Evolutionary conservation across 768 basidiomycete species (phyloP).

Genomic region (Boletus insuetus): DNA sequence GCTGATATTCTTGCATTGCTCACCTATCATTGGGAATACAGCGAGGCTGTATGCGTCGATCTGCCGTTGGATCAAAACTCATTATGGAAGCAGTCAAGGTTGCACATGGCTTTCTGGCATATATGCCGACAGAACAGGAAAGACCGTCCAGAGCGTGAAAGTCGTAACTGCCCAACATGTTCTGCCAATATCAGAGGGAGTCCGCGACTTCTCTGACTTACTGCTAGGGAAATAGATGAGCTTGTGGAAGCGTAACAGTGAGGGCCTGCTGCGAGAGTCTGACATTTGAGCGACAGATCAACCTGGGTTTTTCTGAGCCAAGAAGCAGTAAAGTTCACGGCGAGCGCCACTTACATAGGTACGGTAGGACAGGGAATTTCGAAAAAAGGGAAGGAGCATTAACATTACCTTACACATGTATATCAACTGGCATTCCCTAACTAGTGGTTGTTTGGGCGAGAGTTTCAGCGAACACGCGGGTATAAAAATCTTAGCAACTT

Average conservation of each 20-base stretch:
- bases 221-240: slow-evolving; percentile 6
- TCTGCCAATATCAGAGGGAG: neutral
- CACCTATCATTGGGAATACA: slow-evolving; percentile 18
- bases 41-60: slow-evolving; percentile 6
- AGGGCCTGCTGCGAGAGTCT: neutral
- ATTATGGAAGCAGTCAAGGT: slow-evolving; percentile 6
- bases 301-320: neutral
- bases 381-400: neutral
- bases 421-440: no score
- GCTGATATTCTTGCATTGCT: slow-evolving; percentile 25
- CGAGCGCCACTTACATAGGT: no score
- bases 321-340: no score
- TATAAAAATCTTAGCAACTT: neutral
- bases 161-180: neutral
- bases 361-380: neutral
- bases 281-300: slow-evolving; percentile 1
- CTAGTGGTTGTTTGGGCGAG: no score
- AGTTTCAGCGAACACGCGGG: neutral
- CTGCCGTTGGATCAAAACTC: slow-evolving; percentile 12
- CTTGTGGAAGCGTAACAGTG: neutral
- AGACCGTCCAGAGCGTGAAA: neutral
- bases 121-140: neutral
- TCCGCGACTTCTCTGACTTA: slow-evolving; percentile 16
- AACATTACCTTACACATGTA: neutral
- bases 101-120: slow-evolving; percentile 8